These are phyloP conservation scores for Lasiosphaeria miniovina DNA, from an alignment of 495 filamentous ascomycete genomes.

Conservation along the genomic window DNA sequence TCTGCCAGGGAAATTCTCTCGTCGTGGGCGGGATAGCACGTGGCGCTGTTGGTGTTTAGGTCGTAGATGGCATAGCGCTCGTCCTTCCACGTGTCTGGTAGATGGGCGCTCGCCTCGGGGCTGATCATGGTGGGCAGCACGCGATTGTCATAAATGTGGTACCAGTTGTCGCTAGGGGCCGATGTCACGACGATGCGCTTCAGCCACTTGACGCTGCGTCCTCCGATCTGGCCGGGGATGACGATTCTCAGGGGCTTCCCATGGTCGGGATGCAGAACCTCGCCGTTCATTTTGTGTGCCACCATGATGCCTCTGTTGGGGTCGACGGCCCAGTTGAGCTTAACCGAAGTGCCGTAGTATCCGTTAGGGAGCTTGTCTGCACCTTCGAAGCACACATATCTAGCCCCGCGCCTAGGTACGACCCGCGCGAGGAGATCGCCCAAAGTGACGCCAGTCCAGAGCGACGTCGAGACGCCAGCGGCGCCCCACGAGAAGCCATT, in stretches of 20 bases:
- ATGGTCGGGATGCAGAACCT: slow-evolving; percentile 79
- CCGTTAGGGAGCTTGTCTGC: slow-evolving; percentile 90
- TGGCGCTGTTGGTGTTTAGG: slow-evolving; percentile 82
- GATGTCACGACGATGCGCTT: slow-evolving; percentile 78
- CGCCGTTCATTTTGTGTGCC: slow-evolving; percentile 91
- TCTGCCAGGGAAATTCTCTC: slow-evolving; percentile 58
- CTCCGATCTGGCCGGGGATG: slow-evolving; percentile 91
- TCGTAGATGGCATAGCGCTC: slow-evolving; percentile 96
- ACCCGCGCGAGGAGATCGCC: slow-evolving; percentile 68
- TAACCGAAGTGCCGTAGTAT: slow-evolving; percentile 84
- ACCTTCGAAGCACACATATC: slow-evolving; percentile 91
- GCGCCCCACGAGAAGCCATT: slow-evolving; percentile 97
- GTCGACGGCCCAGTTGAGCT: slow-evolving; percentile 86
- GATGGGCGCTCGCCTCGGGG: slow-evolving; percentile 73
- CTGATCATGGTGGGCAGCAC: slow-evolving; percentile 86
- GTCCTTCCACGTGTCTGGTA: slow-evolving; percentile 82
- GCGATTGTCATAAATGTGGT: slow-evolving; percentile 92
- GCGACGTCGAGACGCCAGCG: slow-evolving; percentile 81
- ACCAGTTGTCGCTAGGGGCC: slow-evolving; percentile 88
- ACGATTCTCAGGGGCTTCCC: slow-evolving; percentile 81
- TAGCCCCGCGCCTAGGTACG: slow-evolving; percentile 65
- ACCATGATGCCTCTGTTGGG: slow-evolving; percentile 83
- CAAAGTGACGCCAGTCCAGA: slow-evolving; percentile 85
- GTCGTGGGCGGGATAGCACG: slow-evolving; percentile 77
- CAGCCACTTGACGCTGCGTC: slow-evolving; percentile 93